Evolutionary conservation across 2,329 filamentous ascomycete species (phyloP), one percentile per base, ranked within the genome.

Genomic region (Fusarium annulatum): DNA sequence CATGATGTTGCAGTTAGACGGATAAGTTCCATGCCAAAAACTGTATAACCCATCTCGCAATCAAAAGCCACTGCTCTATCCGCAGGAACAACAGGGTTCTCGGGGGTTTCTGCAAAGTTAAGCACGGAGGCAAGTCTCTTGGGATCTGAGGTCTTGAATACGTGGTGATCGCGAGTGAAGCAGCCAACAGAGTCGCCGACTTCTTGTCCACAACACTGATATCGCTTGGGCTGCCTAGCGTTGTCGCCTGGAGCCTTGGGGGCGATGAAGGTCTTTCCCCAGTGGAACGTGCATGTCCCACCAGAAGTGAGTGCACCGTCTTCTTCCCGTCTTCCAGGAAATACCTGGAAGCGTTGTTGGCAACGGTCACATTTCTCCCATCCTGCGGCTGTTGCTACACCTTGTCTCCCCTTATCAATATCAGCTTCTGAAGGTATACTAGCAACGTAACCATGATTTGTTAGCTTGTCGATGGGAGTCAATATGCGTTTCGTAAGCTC

Each of bases 31-130:
- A 98, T 85, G 0, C 97, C 96, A 56, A 92, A 83, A 2, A 94
- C 93, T 0, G 97, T 99, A 79, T 97, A 98, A 9, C 94, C 94
- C 96, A 99, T 99, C 80, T 99, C 96, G 78, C 96, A 98, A 81
- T 99, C 96, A 77, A 99, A 96, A 72, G 91, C 93, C 16, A 98
- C 90, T 5, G 93, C 94, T 41, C 89, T 88, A 59, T 88, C 84
- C 3, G 81, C 77, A 0, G 85, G 84, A 3, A 84, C 86, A 5
- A 83, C 77, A 3, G 84, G 80, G 73, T 94, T 95, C 18, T 86
- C 82, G 0, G 95, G 95, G 0, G 96, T 98, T 69, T 89, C 83
- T 64, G 90, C 88, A 80, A 97, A 99, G 58, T 96, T 95, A 77
- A 97, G 87, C 7, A 96, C 84, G 1, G 91, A 85, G 0, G 95